Conservation (phyloP, 805 yeast species). For the Ogataea degrootiae region DNA sequence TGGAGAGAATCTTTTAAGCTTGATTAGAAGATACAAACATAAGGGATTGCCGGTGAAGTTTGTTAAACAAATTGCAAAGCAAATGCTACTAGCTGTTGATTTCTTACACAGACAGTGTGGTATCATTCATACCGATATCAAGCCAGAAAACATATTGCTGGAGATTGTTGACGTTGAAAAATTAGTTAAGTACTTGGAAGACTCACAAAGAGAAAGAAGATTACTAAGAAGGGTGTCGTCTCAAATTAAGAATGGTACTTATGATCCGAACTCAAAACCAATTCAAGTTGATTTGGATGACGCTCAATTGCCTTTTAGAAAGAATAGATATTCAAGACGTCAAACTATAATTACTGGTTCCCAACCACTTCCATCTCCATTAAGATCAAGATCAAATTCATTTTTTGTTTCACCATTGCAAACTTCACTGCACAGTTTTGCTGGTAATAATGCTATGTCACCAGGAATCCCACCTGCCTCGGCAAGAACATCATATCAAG, state of each 20-base stretch:
- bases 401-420: slow-evolving; percentile 25
- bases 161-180: slow-evolving; percentile 51
- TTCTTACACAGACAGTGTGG: slow-evolving; percentile 60
- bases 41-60: slow-evolving; percentile 45
- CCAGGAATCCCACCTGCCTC: slow-evolving; percentile 3
- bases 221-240: slow-evolving; percentile 25
- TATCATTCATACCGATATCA: slow-evolving; percentile 69
- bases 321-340: slow-evolving; percentile 48
- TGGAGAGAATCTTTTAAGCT: slow-evolving; percentile 87
- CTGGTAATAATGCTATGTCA: slow-evolving; percentile 10
- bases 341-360: slow-evolving; percentile 83
- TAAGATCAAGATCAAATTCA: slow-evolving; percentile 45
- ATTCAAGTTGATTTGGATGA: slow-evolving; percentile 9
- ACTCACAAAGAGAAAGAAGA: slow-evolving; percentile 33
- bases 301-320: slow-evolving; percentile 22
- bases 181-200: slow-evolving; percentile 42
- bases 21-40: slow-evolving; percentile 66
- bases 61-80: slow-evolving; percentile 56
- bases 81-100: slow-evolving; percentile 50
- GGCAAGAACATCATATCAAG: slow-evolving; percentile 17
- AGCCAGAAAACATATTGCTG: slow-evolving; percentile 64
- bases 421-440: slow-evolving; percentile 10
- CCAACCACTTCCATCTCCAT: slow-evolving; percentile 88
- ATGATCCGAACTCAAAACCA: slow-evolving; percentile 11
- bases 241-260: slow-evolving; percentile 15